Conservation (phyloP, 108 stramenopile genomes). For the Aurantiochytrium sp. region DNA sequence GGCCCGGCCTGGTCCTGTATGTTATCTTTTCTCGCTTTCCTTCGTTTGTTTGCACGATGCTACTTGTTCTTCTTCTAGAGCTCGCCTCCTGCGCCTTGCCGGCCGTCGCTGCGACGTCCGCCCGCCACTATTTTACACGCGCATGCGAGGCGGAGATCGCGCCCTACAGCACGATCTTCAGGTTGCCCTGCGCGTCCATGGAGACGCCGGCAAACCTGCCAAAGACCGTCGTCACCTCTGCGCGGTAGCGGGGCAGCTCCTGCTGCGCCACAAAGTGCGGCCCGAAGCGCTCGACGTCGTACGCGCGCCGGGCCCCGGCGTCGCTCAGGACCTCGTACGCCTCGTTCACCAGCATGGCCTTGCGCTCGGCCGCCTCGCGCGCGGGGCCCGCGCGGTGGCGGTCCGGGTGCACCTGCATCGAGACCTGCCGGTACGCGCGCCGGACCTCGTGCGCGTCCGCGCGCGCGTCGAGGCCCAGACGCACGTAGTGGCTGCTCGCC, state of each 20-base stretch:
- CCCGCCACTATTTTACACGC: too few species aligned
- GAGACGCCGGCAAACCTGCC: background rate
- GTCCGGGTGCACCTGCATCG: background rate
- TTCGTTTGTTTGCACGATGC: too few species aligned
- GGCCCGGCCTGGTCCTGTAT: too few species aligned
- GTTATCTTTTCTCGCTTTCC: too few species aligned
- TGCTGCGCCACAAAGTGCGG: background rate
- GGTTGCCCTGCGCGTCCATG: background rate
- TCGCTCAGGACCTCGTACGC: slow-evolving; percentile 3
- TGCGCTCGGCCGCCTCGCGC: background rate
- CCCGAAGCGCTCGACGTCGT: background rate
- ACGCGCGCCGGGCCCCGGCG: background rate
- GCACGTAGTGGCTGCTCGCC: background rate
- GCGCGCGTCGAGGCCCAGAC: background rate
- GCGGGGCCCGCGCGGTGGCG: background rate
- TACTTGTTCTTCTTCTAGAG: too few species aligned
- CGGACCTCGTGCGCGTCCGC: background rate
- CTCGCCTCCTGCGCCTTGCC: too few species aligned
- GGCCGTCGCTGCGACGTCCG: too few species aligned
- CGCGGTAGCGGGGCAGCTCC: background rate
- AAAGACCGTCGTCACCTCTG: background rate
- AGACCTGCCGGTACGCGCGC: background rate
- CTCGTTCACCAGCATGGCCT: background rate
- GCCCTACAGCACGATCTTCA: background rate
- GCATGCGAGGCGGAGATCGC: too few species aligned